phyloP scores from a whole-genome alignment of 2,329 filamentous ascomycete species.

The Sporothrix pallida region DNA sequence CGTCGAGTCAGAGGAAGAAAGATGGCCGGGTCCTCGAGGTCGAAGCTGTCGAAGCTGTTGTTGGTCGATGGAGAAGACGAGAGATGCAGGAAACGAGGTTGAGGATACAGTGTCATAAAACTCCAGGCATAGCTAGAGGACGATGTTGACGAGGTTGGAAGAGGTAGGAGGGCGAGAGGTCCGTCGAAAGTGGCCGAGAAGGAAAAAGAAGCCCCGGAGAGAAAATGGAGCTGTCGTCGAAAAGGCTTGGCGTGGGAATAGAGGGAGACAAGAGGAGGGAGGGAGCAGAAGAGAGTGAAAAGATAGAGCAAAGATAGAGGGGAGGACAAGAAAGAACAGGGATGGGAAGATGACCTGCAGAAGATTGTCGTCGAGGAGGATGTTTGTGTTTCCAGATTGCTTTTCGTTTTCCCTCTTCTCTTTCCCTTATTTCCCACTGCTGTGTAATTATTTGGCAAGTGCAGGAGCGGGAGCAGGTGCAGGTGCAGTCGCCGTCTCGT shows the following conservation, averaged over 20 bases:
- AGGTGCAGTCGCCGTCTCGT: neutral
- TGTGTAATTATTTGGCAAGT: constrained; percentile 8
- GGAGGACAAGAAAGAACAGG: neutral
- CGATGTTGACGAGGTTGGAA: neutral
- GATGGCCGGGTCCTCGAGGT: neutral
- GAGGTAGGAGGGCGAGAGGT: neutral
- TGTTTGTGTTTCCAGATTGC: constrained; percentile 23
- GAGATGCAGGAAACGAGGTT: no score
- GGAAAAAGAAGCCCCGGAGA: neutral
- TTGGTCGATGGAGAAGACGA: neutral
- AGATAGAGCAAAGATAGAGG: neutral
- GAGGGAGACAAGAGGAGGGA: neutral
- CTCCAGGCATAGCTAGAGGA: neutral
- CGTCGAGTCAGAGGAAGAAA: neutral
- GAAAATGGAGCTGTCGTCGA: neutral
- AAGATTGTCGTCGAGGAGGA: neutral
- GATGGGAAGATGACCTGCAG: neutral
- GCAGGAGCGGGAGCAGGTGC: no score
- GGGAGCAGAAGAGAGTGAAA: neutral
- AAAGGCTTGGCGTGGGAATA: neutral
- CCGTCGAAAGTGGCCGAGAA: neutral
- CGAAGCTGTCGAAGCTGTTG: neutral
- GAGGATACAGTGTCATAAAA: neutral
- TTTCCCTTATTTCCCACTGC: neutral
- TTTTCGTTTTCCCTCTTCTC: neutral